Base-by-base conservation (phyloP, 352 stramenopile genomes). In the Globisporangium perplexum region DNA sequence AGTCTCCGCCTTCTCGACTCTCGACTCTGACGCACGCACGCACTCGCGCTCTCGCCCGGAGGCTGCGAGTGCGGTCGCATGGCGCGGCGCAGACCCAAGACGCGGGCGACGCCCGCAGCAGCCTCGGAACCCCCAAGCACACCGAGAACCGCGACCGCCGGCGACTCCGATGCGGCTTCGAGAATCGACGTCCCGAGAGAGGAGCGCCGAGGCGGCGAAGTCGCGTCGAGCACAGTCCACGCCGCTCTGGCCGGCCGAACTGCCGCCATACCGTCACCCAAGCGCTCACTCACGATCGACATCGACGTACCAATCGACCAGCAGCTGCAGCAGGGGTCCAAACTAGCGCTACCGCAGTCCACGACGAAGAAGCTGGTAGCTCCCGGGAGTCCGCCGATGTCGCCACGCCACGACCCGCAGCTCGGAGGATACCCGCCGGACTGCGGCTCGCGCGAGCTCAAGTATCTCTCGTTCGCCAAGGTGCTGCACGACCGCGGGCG, bases 381-480 rank as follows among this genome's bases (percentile, higher is more conserved):
- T 12, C 7, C 47, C 4, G 33, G 39, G 15, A 53, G 47, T 31
- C 22, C 53, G 24, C 55, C 56, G 12, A 46, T 66, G 51, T 83
- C 68, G 3, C 73, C 76, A 8, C 66, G 75, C 17, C 49, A 75
- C 38, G 79, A 91, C 58, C 70, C 64, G 4, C 78, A 90, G 24
- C 66, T 93, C 0, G 80, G 74, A 4, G 78, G 73, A 0, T 93
- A 90, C 53, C 76, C 74, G 14, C 73, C 83, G 0, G 81, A 93
- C 68, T 93, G 83, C 62, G 80, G 81, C 54, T 85, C 83, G 1
- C 65, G 71, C 22, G 62, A 82, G 26, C 57, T 87, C 38, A 93
- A 93, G 59, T 88, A 90, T 66, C 53, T 93, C 26, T 89, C 80
- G 43, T 86, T 72, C 65, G 80, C 80, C 30, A 91, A 93, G 52